These are phyloP conservation scores for Talaromyces sp. DNA, from an alignment of 2,329 filamentous ascomycete species.

Conservation along the genomic window DNA sequence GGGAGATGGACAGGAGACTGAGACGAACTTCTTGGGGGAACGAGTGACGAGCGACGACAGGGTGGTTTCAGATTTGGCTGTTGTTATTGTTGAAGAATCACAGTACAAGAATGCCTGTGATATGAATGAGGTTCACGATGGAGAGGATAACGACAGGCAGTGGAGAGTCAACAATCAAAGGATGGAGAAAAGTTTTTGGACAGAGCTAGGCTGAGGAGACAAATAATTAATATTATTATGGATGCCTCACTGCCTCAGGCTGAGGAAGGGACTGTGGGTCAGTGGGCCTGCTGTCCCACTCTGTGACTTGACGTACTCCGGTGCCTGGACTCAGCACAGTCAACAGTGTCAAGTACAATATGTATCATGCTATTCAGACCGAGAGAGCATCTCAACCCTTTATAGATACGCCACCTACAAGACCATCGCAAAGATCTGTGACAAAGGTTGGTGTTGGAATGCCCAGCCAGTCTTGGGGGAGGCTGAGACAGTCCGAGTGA, in stretches of 20 bases:
- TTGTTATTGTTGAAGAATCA: background rate
- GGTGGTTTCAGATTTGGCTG: background rate
- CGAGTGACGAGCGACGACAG: background rate
- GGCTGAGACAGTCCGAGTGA: constrained; percentile 12
- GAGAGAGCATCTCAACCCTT: background rate
- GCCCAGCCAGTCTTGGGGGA: constrained; percentile 1
- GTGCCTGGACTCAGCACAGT: background rate
- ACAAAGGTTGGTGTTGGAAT: background rate
- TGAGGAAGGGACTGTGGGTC: background rate
- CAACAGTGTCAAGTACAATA: background rate
- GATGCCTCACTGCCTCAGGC: constrained; percentile 11
- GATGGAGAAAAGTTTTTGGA: constrained; percentile 14
- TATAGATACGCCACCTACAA: background rate
- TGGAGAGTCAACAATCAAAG: background rate
- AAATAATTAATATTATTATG: background rate
- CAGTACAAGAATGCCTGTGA: background rate
- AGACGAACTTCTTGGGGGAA: background rate
- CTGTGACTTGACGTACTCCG: background rate
- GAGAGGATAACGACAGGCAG: background rate
- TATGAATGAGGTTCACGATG: background rate
- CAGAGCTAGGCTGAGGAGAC: background rate
- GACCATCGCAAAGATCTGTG: background rate
- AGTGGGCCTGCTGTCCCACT: background rate
- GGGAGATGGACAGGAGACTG: background rate
- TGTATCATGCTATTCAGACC: background rate